Conservation (phyloP, 768 basidiomycete species). For the Rhodotorula toruloides region DNA sequence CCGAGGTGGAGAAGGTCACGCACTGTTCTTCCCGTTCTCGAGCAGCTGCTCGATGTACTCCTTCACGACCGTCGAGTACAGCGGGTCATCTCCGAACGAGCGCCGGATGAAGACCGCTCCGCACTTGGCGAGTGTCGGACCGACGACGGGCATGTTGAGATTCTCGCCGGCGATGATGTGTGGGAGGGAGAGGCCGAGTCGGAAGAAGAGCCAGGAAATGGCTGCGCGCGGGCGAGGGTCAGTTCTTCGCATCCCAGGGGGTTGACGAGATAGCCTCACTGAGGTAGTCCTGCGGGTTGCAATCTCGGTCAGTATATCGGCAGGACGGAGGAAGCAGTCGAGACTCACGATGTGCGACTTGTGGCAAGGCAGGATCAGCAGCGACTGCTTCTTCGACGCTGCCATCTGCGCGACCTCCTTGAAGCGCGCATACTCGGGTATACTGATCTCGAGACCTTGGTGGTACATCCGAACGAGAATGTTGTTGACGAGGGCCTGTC, state of each 20-base stretch:
- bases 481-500: constrained; percentile 30
- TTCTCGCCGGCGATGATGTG: constrained; percentile 43
- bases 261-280: background rate
- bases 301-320: background rate
- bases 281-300: constrained; percentile 5
- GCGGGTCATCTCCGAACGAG: constrained; percentile 15
- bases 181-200: constrained; percentile 35
- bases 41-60: constrained; percentile 42
- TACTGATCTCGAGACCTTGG: constrained; percentile 35
- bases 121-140: constrained; percentile 30
- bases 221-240: background rate
- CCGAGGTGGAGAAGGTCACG: background rate
- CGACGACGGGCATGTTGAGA: constrained; percentile 41
- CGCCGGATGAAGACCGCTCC: constrained; percentile 41
- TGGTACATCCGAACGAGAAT: constrained; percentile 32
- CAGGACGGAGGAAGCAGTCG: background rate
- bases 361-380: constrained; percentile 41
- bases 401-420: constrained; percentile 38
- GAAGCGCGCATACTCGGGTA: constrained; percentile 28
- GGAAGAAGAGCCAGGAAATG: constrained; percentile 40
- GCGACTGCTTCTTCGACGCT: constrained; percentile 32
- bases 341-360: constrained; percentile 38
- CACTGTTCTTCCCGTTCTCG: constrained; percentile 36
- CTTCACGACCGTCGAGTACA: constrained; percentile 21
- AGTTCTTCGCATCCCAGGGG: background rate